These are phyloP conservation scores for Yamadazyma takamatsuzukensis DNA, from an alignment of 805 yeast species.

Conservation along the genomic window DNA sequence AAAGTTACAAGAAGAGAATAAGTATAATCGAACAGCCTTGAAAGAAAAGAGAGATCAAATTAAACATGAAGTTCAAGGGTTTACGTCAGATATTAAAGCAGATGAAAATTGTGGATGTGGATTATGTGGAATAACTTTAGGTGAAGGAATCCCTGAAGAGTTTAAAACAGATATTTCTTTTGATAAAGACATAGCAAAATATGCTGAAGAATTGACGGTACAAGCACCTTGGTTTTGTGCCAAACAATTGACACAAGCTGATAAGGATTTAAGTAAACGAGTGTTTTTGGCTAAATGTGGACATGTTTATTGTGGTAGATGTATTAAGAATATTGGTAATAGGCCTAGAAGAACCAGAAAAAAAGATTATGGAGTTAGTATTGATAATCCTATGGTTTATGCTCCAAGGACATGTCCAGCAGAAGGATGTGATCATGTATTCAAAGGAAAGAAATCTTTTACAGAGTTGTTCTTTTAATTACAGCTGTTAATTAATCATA, in stretches of 20 bases:
- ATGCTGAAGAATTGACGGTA: constrained; percentile 24
- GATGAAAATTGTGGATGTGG: constrained; percentile 38
- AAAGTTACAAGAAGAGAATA: constrained; percentile 27
- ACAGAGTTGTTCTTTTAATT: constrained; percentile 44
- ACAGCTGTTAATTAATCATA: not conserved
- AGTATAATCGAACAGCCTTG: constrained; percentile 26
- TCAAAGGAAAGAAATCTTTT: constrained; percentile 47
- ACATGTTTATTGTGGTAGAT: constrained; percentile 82
- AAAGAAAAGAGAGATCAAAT: constrained; percentile 25
- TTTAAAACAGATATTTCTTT: constrained; percentile 35
- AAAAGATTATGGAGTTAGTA: constrained; percentile 16
- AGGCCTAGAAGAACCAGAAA: constrained; percentile 24
- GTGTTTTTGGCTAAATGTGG: constrained; percentile 68
- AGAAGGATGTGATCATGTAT: constrained; percentile 39
- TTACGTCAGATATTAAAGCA: constrained; percentile 26
- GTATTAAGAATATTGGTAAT: constrained; percentile 64
- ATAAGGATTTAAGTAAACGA: constrained; percentile 21
- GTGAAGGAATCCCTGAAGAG: constrained; percentile 63
- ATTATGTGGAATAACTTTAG: constrained; percentile 69
- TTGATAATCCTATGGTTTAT: constrained; percentile 35
- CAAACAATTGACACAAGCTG: constrained; percentile 20
- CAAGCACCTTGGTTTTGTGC: constrained; percentile 67
- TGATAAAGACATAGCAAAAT: constrained; percentile 22
- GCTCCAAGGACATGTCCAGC: constrained; percentile 64
- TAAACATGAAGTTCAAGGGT: constrained; percentile 20